Evolutionary conservation across 441 rosid species (phyloP).

Genomic region (Adansonia gregorii): DNA sequence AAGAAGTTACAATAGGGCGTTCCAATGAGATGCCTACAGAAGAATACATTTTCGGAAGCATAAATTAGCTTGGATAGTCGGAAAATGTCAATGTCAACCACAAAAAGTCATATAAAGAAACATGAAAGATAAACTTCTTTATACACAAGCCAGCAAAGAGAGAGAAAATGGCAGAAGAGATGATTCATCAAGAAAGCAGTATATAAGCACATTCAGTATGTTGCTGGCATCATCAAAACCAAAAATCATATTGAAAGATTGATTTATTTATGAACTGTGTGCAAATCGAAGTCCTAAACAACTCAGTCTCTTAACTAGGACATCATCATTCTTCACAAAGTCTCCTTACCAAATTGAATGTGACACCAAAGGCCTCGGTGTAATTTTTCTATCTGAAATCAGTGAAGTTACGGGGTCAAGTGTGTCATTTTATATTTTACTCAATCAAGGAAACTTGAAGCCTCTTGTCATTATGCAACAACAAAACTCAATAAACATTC

Average conservation of each 20-base stretch:
- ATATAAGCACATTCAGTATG: background rate
- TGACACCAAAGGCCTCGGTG: background rate
- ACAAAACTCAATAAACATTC: background rate
- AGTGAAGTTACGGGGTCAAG: background rate
- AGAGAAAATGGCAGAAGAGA: background rate
- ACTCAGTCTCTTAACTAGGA: too few species aligned
- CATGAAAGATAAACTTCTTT: background rate
- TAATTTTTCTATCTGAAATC: background rate
- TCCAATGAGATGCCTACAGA: constrained; percentile 79
- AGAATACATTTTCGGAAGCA: constrained; percentile 19
- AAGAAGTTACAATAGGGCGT: constrained; percentile 67
- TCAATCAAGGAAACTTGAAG: background rate
- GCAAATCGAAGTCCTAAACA: too few species aligned
- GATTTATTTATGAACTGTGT: too few species aligned
- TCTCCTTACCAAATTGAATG: constrained; percentile 5
- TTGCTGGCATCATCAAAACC: too few species aligned
- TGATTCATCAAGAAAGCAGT: background rate
- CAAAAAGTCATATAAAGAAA: background rate
- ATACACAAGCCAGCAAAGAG: background rate
- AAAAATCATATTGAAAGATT: too few species aligned
- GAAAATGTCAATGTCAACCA: background rate
- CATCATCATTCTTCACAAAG: too few species aligned
- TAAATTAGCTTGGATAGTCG: background rate
- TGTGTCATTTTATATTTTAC: background rate
- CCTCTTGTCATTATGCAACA: background rate